phyloP scores from a whole-genome alignment of 164 flowering plant genomes.

The Akebia trifoliata region DNA sequence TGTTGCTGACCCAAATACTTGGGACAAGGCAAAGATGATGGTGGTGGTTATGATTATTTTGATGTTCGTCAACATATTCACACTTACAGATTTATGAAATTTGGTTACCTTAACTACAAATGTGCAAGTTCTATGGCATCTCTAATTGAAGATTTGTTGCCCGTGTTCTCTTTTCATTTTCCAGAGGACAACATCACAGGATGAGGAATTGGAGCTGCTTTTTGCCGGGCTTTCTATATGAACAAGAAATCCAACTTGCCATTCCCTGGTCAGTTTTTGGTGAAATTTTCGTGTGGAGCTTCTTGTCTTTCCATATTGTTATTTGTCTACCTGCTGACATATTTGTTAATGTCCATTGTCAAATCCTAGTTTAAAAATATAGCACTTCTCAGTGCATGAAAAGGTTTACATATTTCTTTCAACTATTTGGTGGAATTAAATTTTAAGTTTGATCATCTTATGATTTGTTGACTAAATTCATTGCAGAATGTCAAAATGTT shows the following conservation, averaged over 20 bases:
- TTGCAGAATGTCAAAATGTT: background rate
- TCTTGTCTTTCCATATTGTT: too few relatives aligned
- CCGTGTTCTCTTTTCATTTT: background rate
- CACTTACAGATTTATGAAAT: background rate
- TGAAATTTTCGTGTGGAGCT: background rate
- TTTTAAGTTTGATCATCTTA: background rate
- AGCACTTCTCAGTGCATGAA: too few relatives aligned
- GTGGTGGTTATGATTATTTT: background rate
- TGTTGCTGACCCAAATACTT: background rate
- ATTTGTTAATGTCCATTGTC: too few relatives aligned
- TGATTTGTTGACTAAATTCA: background rate
- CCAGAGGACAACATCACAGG: constrained; percentile 60
- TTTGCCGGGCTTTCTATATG: constrained; percentile 61
- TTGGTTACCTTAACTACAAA: background rate
- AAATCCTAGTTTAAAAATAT: too few relatives aligned
- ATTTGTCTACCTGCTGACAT: too few relatives aligned
- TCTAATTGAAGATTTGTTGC: background rate
- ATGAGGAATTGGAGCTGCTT: constrained; percentile 70
- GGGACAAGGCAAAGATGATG: background rate
- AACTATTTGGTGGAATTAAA: background rate
- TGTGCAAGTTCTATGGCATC: background rate
- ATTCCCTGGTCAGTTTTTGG: constrained; percentile 12
- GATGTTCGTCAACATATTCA: background rate
- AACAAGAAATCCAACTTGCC: constrained; percentile 15
- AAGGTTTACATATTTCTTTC: too few relatives aligned